phyloP scores from a whole-genome alignment of 2,329 filamentous ascomycete species.

The Epichloe gansuensis region DNA sequence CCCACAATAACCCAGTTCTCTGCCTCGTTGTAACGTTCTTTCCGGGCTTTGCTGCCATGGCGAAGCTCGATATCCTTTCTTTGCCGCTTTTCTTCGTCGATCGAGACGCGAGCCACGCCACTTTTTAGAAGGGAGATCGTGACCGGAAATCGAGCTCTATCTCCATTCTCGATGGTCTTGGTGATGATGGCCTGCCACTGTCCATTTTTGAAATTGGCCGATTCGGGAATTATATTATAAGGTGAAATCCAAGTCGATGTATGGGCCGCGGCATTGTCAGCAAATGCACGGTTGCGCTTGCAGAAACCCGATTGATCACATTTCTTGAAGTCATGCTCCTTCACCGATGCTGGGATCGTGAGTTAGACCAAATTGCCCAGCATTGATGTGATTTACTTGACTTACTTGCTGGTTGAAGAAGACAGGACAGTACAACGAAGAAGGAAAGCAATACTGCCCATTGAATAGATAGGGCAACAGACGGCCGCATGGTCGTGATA shows the following conservation, averaged over 20 bases:
- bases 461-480: conserved; percentile 37
- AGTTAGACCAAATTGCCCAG: neutral
- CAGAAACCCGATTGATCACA: conserved; percentile 95
- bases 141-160: conserved; percentile 67
- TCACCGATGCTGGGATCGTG: conserved; percentile 54
- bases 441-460: conserved; percentile 55
- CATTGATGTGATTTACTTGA: neutral
- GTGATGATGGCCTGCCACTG: conserved; percentile 68
- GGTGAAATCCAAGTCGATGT: conserved; percentile 64
- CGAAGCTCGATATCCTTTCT: conserved; percentile 82
- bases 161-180: conserved; percentile 56
- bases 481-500: conserved; percentile 34
- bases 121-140: conserved; percentile 82
- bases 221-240: conserved; percentile 61
- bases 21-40: conserved; percentile 90
- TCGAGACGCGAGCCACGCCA: conserved; percentile 70
- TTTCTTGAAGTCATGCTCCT: conserved; percentile 95
- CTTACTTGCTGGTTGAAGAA: conserved; percentile 54
- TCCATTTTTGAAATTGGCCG: conserved; percentile 65
- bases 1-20: conserved; percentile 79
- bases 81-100: conserved; percentile 84
- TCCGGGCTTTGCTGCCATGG: conserved; percentile 70
- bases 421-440: conserved; percentile 42
- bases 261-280: conserved; percentile 57
- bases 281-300: conserved; percentile 82